Evolutionary conservation across 2,329 filamentous ascomycete species (phyloP), one percentile per base, ranked within the genome.

Genomic region (Fonsecaea monophora): DNA sequence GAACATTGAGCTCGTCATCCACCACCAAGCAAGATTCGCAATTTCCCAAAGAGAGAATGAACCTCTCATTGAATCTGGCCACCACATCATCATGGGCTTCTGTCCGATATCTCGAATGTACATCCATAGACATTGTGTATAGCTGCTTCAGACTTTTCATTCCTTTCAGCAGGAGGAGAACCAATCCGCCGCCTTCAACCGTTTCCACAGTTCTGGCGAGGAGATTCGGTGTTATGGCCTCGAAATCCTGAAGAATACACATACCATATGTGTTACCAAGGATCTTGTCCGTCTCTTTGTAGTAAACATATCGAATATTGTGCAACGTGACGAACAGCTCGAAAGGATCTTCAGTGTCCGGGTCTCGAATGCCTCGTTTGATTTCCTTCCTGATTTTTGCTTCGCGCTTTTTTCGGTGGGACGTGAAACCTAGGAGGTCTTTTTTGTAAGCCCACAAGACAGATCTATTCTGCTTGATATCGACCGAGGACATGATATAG

Each of bases 241-340:
- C 95, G 75, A 99, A 99, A 77, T 99, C 95, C 79, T 99, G 95
- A 73, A 99, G 82, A 71, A 99, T 96, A 78, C 93, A 97, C 92
- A 97, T 97, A 77, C 94, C 94, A 77, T 95, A 99, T 53, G 95
- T 99, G 79, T 98, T 96, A 78, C 95, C 95, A 64, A 98, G 81
- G 76, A 99, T 97, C 84, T 97, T 98, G 76, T 99, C 95, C 34
- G 95, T 98, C 82, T 99, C 95, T 82, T 99, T 99, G 84, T 99
- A 99, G 85, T 97, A 99, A 65, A 95, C 92, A 86, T 99, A 99
- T 79, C 95, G 91, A 78, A 99, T 97, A 79, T 97, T 93, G 82
- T 98, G 92, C 65, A 97, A 89, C 66, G 93, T 95, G 74, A 98
- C 90, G 81, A 98, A 99, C 62, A 98, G 87, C 81, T 99, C 95